phyloP scores from a whole-genome alignment of 257 asterid species.

The Penstemon eatonii region DNA sequence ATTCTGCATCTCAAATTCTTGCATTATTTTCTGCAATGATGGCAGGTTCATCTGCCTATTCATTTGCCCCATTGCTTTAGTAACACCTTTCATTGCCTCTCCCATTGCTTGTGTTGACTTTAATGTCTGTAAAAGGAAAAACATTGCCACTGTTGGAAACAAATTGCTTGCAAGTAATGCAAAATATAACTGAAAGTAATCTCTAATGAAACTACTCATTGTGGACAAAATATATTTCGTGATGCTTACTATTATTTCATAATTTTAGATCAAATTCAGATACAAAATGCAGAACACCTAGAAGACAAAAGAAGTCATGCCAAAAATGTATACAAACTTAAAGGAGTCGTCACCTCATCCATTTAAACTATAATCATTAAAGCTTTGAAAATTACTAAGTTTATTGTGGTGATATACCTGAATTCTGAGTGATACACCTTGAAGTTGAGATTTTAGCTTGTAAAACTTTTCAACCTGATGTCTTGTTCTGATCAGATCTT shows the following conservation, averaged over 20 bases:
- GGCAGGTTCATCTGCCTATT: conserved; percentile 99
- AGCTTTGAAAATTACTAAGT: neutral
- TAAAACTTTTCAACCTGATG: conserved; percentile 95
- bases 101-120: conserved; percentile 99
- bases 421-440: conserved; percentile 95
- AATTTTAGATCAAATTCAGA: conserved; percentile 15
- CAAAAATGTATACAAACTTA: neutral
- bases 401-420: conserved; percentile 51
- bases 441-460: conserved; percentile 97
- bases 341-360: conserved; percentile 9
- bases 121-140: conserved; percentile 55
- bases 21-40: conserved; percentile 92
- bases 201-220: conserved; percentile 1
- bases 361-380: conserved; percentile 1
- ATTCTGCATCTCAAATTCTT: conserved; percentile 92
- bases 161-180: neutral
- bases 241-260: conserved; percentile 6
- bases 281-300: neutral
- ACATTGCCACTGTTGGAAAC: conserved; percentile 5
- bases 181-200: neutral
- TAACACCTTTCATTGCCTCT: conserved; percentile 99
- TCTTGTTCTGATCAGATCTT: conserved; percentile 95
- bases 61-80: conserved; percentile 99
- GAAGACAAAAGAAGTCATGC: neutral
- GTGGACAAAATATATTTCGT: neutral